Conservation (phyloP, 345 rosid species). For the Aquilaria sinensis region DNA sequence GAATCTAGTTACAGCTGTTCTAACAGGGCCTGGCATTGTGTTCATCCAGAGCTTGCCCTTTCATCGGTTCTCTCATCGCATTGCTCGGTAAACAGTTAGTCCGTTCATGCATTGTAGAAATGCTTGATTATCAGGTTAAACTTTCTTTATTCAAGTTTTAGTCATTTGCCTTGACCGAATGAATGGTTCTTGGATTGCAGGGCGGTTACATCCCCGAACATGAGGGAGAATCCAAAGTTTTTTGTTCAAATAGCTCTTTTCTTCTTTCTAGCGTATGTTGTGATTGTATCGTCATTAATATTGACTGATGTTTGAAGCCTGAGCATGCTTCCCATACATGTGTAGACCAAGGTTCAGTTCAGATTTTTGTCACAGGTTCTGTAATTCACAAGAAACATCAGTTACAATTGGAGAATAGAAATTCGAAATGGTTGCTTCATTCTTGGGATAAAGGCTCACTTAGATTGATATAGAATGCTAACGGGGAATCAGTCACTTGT, state of each 20-base stretch:
- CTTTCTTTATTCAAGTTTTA: background rate
- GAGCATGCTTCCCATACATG: too few relatives aligned
- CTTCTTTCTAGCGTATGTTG: constrained; percentile 86
- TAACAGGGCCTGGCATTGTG: constrained; percentile 97
- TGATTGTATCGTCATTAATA: constrained; percentile 90
- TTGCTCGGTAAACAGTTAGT: constrained; percentile 57
- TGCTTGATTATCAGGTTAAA: background rate
- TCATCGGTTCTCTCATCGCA: constrained; percentile 80
- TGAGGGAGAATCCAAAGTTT: constrained; percentile 96
- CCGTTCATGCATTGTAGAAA: background rate
- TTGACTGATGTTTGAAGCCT: constrained; percentile 73
- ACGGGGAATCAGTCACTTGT: too few relatives aligned
- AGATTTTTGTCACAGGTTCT: too few relatives aligned
- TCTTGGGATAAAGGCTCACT: too few relatives aligned
- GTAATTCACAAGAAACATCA: too few relatives aligned
- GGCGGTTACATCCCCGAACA: constrained; percentile 97
- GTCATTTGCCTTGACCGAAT: background rate
- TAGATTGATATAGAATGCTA: too few relatives aligned
- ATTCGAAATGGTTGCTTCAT: too few relatives aligned
- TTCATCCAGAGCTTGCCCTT: constrained; percentile 97
- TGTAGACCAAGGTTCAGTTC: too few relatives aligned
- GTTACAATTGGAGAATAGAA: too few relatives aligned
- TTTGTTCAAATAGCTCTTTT: constrained; percentile 82
- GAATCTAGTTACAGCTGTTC: constrained; percentile 68
- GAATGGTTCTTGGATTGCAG: constrained; percentile 33